Evolutionary conservation across 2,329 filamentous ascomycete genomes (phyloP), one percentile per base, ranked within the genome.

Genomic region (Blastomyces gilchristii): DNA sequence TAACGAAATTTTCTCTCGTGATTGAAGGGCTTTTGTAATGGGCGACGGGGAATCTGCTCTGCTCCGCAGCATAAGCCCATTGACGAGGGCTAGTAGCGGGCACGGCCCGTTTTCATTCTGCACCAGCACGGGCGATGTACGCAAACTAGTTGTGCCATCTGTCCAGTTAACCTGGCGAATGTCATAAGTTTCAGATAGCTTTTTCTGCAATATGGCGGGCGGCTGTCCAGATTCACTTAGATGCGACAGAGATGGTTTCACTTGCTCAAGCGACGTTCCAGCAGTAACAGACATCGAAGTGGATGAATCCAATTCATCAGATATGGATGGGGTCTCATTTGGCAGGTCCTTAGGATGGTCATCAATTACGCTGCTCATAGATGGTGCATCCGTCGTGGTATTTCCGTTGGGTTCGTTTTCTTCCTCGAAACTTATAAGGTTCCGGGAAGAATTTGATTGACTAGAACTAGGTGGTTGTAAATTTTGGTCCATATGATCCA

Each of bases 71-170:
- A 91, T 89, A 18, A 99, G 80, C 0, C 92, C 92, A 73, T 99
- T 99, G 64, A 97, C 92, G 5, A 99, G 80, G 1, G 94, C 94
- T 34, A 99, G 85, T 16, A 99, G 78, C 0, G 94, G 94, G 74
- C 94, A 99, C 0, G 94, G 94, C 0, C 94, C 94, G 70, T 99
- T 99, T 63, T 87, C 85, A 69, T 97, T 97, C 71, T 99, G 93
- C 3, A 95, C 86, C 50, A 97, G 79, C 63, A 97, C 91, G 0
- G 94, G 93, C 0, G 91, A 93, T n/a, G 83, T 82, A 53, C 90
- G 83, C 47, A 90, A 80, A n/a, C 83, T 80, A 0, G 80, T 73
- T 0, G 82, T 79, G 12, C 73, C 82, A 72, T 97, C 90, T 64
- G 86, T 81, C 92, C 93, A 97, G 65, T 84, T 86, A 65, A 97